A percentile compares a stretch with the other conserved stretches of the same genome.
These are phyloP conservation scores for Albifimbria verrucaria DNA, from an alignment of 2,329 filamentous ascomycete genomes.

Conservation along the genomic window DNA sequence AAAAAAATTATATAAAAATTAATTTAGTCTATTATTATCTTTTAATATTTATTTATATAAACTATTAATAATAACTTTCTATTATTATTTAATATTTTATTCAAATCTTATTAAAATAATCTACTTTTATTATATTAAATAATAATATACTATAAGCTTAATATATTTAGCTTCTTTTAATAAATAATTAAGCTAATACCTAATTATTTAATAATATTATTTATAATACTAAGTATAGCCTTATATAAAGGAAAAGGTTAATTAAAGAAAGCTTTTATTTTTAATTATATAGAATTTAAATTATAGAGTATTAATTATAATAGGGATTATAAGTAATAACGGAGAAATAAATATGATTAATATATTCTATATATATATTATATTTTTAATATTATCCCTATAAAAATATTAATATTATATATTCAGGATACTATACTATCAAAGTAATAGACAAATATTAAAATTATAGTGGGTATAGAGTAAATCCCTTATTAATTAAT, in stretches of 20 bases:
- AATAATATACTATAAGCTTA: no score
- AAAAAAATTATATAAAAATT: not conserved
- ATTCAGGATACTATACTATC: no score
- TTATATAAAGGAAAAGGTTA: not conserved
- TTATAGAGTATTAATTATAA: not conserved
- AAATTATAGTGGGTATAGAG: no score
- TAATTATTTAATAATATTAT: no score
- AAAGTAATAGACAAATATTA: no score
- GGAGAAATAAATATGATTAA: not conserved
- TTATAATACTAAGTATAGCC: no score
- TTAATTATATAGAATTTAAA: not conserved
- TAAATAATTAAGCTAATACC: no score
- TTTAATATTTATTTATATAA: not conserved
- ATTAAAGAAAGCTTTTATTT: not conserved
- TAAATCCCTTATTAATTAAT: not conserved
- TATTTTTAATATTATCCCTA: not conserved
- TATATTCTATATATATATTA: not conserved
- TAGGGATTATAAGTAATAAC: not conserved
- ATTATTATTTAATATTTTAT: no score
- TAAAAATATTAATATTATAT: not conserved
- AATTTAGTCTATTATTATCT: not conserved
- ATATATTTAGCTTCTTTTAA: no score
- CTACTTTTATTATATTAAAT: no score
- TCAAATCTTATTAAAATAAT: no score
- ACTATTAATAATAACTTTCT: not conserved